Percentiles rank a stretch among this genome's conserved stretches.
phyloP scores from a whole-genome alignment of 257 asterid genomes.

The Nicotiana undulata region DNA sequence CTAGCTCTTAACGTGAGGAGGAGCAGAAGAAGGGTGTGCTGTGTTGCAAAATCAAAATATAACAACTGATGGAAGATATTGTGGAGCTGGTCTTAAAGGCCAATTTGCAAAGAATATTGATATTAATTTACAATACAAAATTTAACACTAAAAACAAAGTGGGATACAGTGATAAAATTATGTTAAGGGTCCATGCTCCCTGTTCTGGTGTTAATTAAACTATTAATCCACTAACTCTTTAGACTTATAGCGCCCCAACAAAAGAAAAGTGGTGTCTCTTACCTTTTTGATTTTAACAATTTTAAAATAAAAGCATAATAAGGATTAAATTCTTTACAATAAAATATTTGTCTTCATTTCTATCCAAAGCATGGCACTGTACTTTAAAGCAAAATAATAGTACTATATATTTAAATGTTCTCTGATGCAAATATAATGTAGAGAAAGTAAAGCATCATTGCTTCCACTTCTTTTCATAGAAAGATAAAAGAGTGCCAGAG shows the following conservation, averaged over 20 bases:
- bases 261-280: conserved; percentile 52
- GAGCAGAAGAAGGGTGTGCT: background rate
- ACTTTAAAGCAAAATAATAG: background rate
- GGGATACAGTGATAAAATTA: background rate
- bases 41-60: background rate
- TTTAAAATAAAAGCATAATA: conserved; percentile 29
- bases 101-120: background rate
- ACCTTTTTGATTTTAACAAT: conserved; percentile 35
- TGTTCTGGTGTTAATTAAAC: conserved; percentile 8
- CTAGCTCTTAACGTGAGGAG: background rate
- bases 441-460: conserved; percentile 16
- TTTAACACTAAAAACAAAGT: background rate
- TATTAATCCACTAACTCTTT: conserved; percentile 47
- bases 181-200: conserved; percentile 7
- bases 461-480: conserved; percentile 15
- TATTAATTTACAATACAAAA: background rate
- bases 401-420: background rate
- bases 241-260: conserved; percentile 73
- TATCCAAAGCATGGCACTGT: conserved; percentile 16
- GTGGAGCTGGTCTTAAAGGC: too few species aligned
- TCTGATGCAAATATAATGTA: conserved; percentile 17
- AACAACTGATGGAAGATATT: background rate
- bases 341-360: conserved; percentile 21
- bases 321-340: conserved; percentile 27
- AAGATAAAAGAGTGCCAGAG: conserved; percentile 19